phyloP scores from a whole-genome alignment of 441 rosid genomes.

The Populus hybrid region DNA sequence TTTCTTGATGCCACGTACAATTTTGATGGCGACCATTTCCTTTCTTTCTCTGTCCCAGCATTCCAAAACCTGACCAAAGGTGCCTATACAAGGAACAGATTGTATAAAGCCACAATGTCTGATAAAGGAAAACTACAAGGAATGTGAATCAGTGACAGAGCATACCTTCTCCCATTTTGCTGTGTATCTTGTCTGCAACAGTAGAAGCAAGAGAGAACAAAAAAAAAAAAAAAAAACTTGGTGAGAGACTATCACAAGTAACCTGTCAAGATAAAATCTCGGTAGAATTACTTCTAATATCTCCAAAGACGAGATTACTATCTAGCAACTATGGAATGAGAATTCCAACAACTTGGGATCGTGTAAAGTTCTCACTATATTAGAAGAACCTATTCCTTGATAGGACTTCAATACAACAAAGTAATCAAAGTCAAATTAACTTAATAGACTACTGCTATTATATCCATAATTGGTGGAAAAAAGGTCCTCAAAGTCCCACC shows the following conservation, averaged over 20 bases:
- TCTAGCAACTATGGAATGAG: not conserved
- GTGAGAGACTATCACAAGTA: not conserved
- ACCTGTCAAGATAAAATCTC: not conserved
- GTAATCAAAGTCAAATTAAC: not conserved
- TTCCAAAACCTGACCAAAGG: conserved; percentile 84
- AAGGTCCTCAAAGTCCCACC: no score
- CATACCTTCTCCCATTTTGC: conserved; percentile 92
- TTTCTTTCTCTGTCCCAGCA: conserved; percentile 82
- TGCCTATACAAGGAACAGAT: conserved; percentile 35
- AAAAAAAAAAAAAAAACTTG: not conserved
- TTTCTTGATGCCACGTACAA: conserved; percentile 79
- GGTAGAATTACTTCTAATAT: not conserved
- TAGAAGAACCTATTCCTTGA: not conserved
- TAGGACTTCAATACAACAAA: not conserved
- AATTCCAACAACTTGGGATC: not conserved
- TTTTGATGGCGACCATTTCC: conserved; percentile 84
- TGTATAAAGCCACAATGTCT: not conserved
- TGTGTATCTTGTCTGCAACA: conserved; percentile 64
- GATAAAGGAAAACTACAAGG: not conserved
- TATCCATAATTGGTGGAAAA: not conserved
- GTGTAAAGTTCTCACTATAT: not conserved
- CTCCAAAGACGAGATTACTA: not conserved
- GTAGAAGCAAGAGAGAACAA: not conserved
- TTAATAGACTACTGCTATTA: not conserved
- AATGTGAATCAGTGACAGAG: not conserved